These are phyloP conservation scores for Setaria viridis DNA, from an alignment of 202 grass and related monocot genomes.

Conservation along the genomic window DNA sequence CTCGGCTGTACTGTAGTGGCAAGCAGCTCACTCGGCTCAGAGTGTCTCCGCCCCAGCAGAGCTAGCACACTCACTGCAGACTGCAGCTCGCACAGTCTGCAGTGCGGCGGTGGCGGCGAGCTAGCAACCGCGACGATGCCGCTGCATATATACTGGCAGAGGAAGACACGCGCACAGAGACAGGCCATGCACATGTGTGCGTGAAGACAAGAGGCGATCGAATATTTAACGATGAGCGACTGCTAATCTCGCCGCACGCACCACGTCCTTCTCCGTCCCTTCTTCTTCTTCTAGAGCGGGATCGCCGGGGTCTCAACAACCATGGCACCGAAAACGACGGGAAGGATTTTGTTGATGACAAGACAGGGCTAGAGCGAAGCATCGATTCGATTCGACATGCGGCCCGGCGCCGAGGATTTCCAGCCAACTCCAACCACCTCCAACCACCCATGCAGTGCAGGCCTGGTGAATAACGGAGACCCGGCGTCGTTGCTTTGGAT, in stretches of 20 bases:
- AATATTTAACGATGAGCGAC: background rate
- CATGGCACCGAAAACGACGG: slow-evolving; percentile 29
- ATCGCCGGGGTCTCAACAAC: slow-evolving; percentile 55
- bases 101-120: slow-evolving; percentile 19
- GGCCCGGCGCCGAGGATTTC: slow-evolving; percentile 26
- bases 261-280: background rate
- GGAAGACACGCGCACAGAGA: background rate
- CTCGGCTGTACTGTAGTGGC: too few species aligned
- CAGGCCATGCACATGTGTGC: slow-evolving; percentile 29
- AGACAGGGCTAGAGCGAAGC: background rate
- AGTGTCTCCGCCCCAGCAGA: too few species aligned
- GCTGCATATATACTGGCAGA: slow-evolving; percentile 35
- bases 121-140: background rate
- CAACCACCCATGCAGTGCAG: slow-evolving; percentile 33
- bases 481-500: background rate
- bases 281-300: slow-evolving; percentile 55
- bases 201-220: slow-evolving; percentile 27
- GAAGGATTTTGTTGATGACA: slow-evolving; percentile 38
- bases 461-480: slow-evolving; percentile 22
- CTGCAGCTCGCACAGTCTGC: slow-evolving; percentile 28
- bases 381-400: background rate
- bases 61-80: slow-evolving; percentile 10
- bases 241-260: background rate
- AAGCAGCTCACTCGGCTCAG: too few species aligned
- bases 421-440: slow-evolving; percentile 63